These are phyloP conservation scores for Echinochloa phyllopogon DNA, from an alignment of 176 grass and related monocot species.

Conservation along the genomic window DNA sequence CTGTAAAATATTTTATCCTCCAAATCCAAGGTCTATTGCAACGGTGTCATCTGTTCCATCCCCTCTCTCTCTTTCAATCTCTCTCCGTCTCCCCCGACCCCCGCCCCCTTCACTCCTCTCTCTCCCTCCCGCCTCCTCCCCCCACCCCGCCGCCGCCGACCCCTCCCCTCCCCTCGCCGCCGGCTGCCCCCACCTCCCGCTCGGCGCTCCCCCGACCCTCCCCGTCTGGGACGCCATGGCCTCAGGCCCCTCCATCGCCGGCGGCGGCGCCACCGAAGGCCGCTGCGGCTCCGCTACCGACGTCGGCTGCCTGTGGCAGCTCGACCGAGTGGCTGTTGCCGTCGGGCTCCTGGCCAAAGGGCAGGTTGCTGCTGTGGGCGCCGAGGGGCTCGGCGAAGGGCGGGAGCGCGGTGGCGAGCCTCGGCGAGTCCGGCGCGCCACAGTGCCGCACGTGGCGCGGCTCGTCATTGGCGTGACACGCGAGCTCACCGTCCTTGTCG, in stretches of 20 bases:
- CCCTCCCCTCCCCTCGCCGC: too few relatives aligned
- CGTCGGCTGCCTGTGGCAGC: conserved; percentile 36
- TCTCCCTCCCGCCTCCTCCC: too few relatives aligned
- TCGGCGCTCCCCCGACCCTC: too few relatives aligned
- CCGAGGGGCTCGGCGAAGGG: conserved; percentile 72
- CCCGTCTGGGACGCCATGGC: too few relatives aligned
- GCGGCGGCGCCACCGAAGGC: background rate
- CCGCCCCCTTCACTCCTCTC: too few relatives aligned
- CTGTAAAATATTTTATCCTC: too few relatives aligned
- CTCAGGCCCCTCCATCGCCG: background rate
- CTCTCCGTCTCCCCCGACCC: too few relatives aligned
- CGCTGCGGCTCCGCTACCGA: background rate
- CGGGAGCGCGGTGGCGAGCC: conserved; percentile 54
- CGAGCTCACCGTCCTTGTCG: conserved; percentile 82
- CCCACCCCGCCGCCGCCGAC: too few relatives aligned
- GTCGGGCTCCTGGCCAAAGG: conserved; percentile 50
- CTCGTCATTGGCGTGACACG: conserved; percentile 81
- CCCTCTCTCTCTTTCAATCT: too few relatives aligned
- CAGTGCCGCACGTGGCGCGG: conserved; percentile 63
- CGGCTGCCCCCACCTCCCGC: too few relatives aligned
- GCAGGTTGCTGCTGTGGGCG: conserved; percentile 49
- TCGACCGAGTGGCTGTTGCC: conserved; percentile 38
- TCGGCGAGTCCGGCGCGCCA: conserved; percentile 65
- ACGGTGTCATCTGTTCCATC: too few relatives aligned
- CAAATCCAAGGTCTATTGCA: too few relatives aligned